A percentile compares a stretch with the other conserved stretches of the same genome.
Conservation (phyloP, 805 yeast species). For the Pichia nakasei region DNA sequence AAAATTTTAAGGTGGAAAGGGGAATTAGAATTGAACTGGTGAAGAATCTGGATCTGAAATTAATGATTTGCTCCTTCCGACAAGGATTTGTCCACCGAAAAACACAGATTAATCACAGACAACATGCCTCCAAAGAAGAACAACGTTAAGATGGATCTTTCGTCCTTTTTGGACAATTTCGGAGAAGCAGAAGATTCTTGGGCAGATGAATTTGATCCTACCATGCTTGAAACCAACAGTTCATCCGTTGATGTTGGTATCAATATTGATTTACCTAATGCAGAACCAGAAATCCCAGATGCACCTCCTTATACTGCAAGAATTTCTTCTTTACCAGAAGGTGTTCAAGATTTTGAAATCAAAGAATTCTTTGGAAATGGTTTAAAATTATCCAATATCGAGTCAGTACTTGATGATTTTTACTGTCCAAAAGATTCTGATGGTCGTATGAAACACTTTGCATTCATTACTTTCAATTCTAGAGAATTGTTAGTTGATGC, state of each 20-base stretch:
- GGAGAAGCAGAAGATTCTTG: conserved; percentile 56
- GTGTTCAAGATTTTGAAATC: conserved; percentile 56
- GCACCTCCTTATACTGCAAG: conserved; percentile 89
- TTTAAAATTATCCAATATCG: conserved; percentile 39
- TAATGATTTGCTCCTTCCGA: too few relatives aligned
- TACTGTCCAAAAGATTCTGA: conserved; percentile 64
- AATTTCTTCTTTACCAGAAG: conserved; percentile 78
- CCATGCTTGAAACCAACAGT: conserved; percentile 6
- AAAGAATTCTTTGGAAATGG: conserved; percentile 52
- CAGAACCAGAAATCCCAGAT: conserved; percentile 61
- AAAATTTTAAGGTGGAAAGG: too few relatives aligned
- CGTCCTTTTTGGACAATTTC: conserved; percentile 72
- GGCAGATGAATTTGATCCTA: conserved; percentile 75
- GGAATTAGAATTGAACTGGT: too few relatives aligned
- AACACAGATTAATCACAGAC: not conserved
- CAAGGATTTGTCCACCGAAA: too few relatives aligned
- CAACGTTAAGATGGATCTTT: conserved; percentile 69
- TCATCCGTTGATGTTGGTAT: conserved; percentile 8
- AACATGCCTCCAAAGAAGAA: conserved; percentile 52
- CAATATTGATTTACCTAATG: conserved; percentile 7
- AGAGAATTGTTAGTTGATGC: conserved; percentile 44
- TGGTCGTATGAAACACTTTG: conserved; percentile 54
- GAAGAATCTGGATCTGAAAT: too few relatives aligned
- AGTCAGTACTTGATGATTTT: conserved; percentile 47
- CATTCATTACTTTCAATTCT: conserved; percentile 42